Conservation (phyloP, 2,329 filamentous ascomycete species). For the Diaporthe citrichinensis region DNA sequence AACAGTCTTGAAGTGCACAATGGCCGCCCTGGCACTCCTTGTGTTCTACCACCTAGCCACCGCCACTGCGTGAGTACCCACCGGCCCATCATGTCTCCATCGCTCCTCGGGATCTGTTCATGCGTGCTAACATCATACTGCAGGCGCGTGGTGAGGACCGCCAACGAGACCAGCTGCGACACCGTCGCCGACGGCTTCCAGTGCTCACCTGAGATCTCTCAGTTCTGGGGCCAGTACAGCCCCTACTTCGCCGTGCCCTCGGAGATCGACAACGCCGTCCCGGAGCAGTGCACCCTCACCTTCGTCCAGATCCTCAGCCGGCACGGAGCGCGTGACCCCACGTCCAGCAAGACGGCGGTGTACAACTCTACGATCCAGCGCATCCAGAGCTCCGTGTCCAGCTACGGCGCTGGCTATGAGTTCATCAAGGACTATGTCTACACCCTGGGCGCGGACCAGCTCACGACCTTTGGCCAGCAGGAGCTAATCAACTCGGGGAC, state of each 20-base stretch:
- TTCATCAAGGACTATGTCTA: slow-evolving; percentile 83
- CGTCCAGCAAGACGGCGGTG: slow-evolving; percentile 71
- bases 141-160: slow-evolving; percentile 38
- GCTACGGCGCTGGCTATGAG: slow-evolving; percentile 73
- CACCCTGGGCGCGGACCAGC: slow-evolving; percentile 63
- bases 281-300: slow-evolving; percentile 78
- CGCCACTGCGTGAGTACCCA: slow-evolving; percentile 45
- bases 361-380: slow-evolving; percentile 76
- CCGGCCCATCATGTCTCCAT: background rate
- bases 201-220: slow-evolving; percentile 73
- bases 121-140: slow-evolving; percentile 14
- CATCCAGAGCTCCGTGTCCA: slow-evolving; percentile 71
- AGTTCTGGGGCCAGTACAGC: slow-evolving; percentile 89
- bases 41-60: slow-evolving; percentile 45
- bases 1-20: slow-evolving; percentile 43
- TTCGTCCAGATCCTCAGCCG: slow-evolving; percentile 87
- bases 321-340: slow-evolving; percentile 89
- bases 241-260: slow-evolving; percentile 85
- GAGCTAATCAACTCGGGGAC: slow-evolving; percentile 82
- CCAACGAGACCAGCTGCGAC: slow-evolving; percentile 59
- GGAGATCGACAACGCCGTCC: slow-evolving; percentile 71
- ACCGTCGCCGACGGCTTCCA: slow-evolving; percentile 70
- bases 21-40: slow-evolving; percentile 44
- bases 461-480: slow-evolving; percentile 77
- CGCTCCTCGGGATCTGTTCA: background rate